These are phyloP conservation scores for Prunus davidiana DNA, from an alignment of 306 rosid genomes.

Conservation along the genomic window DNA sequence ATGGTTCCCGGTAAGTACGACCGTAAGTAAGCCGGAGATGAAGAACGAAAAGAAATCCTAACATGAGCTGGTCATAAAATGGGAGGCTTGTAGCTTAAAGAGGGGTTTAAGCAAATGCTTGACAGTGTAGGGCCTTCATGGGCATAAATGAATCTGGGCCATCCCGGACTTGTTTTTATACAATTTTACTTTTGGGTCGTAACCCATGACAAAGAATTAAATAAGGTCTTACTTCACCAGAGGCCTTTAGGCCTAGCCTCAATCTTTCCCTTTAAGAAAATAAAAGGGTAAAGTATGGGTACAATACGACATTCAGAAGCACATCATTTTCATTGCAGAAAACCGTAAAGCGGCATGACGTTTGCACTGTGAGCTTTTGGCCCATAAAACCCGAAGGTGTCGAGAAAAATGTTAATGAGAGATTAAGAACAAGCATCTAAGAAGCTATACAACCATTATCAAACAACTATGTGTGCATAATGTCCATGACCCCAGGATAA, in stretches of 20 bases:
- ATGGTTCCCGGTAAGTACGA: background rate
- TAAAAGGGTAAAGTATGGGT: background rate
- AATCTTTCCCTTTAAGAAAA: no score
- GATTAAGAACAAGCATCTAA: constrained; percentile 36
- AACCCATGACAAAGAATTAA: no score
- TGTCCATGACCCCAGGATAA: constrained; percentile 22
- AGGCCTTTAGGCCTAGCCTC: no score
- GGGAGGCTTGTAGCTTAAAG: background rate
- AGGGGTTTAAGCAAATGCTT: background rate
- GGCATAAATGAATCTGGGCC: background rate
- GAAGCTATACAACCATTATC: constrained; percentile 49
- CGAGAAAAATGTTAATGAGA: constrained; percentile 11
- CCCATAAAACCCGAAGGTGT: constrained; percentile 38
- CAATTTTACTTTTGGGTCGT: no score
- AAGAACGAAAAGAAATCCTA: background rate
- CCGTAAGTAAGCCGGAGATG: background rate
- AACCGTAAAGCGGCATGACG: constrained; percentile 26
- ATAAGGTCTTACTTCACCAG: no score
- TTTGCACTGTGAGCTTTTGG: constrained; percentile 28
- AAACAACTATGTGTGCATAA: constrained; percentile 7
- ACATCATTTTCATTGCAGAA: constrained; percentile 23
- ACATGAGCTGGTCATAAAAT: background rate
- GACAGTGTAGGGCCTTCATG: background rate
- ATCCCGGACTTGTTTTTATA: no score
- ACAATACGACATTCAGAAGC: constrained; percentile 3